A percentile compares a stretch with the other conserved stretches of the same genome.
Evolutionary conservation across 2,329 filamentous ascomycete species (phyloP).

Genomic region (Trichoderma arundinaceum): DNA sequence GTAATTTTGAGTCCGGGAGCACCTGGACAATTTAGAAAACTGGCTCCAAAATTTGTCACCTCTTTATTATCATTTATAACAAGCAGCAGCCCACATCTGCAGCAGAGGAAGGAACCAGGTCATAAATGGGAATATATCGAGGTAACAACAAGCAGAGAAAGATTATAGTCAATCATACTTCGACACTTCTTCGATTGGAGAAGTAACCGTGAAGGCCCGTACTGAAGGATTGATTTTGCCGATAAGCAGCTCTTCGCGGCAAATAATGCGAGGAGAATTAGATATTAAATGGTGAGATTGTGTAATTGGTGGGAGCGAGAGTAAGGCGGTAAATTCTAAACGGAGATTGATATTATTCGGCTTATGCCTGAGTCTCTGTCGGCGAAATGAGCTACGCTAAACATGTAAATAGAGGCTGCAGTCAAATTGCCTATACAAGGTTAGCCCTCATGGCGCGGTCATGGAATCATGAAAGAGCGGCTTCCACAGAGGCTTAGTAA

Average conservation of each 20-base stretch:
- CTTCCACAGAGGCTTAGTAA: too few relatives aligned
- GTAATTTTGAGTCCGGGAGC: too few relatives aligned
- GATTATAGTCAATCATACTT: not conserved
- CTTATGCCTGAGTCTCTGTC: not conserved
- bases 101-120: too few relatives aligned
- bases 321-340: too few relatives aligned
- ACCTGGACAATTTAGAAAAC: too few relatives aligned
- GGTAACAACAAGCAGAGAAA: not conserved
- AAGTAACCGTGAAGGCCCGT: not conserved
- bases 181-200: not conserved
- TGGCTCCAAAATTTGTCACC: too few relatives aligned
- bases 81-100: too few relatives aligned
- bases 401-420: slow-evolving; percentile 11
- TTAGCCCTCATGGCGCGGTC: not conserved
- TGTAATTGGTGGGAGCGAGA: too few relatives aligned
- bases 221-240: not conserved
- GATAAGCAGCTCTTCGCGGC: not conserved
- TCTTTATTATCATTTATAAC: too few relatives aligned
- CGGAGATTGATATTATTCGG: not conserved
- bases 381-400: not conserved
- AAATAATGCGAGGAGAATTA: not conserved
- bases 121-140: not conserved
- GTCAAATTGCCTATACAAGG: slow-evolving; percentile 20
- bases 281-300: too few relatives aligned
- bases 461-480: too few relatives aligned